Conservation (phyloP, 176 grass and related monocot genomes). For the Pontederia crassipes region DNA sequence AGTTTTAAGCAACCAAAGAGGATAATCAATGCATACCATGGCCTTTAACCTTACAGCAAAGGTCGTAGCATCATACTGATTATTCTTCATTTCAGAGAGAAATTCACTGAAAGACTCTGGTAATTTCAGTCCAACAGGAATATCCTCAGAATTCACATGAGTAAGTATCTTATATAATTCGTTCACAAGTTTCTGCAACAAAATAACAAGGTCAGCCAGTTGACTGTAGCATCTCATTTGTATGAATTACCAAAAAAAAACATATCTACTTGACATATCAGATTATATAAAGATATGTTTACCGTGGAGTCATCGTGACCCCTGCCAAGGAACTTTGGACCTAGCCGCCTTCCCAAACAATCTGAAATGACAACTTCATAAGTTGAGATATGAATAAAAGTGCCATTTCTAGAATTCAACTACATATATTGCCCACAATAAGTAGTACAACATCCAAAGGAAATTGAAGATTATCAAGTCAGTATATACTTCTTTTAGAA, state of each 20-base stretch:
- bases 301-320: slow-evolving; percentile 7
- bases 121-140: slow-evolving; percentile 57
- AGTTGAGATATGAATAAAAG: too few species aligned
- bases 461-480: too few species aligned
- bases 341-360: slow-evolving; percentile 15
- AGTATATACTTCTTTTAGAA: too few species aligned
- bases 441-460: too few species aligned
- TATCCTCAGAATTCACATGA: slow-evolving; percentile 63
- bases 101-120: slow-evolving; percentile 89
- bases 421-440: too few species aligned
- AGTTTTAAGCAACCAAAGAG: not conserved
- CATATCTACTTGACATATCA: not conserved
- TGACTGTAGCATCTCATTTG: not conserved
- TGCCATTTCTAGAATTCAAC: too few species aligned
- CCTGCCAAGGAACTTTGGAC: slow-evolving; percentile 9
- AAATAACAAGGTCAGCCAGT: slow-evolving; percentile 4
- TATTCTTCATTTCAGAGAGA: slow-evolving; percentile 74
- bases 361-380: not conserved
- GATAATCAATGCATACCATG: slow-evolving; percentile 37
- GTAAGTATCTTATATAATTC: slow-evolving; percentile 81
- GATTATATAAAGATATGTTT: slow-evolving; percentile 1
- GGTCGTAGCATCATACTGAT: slow-evolving; percentile 70
- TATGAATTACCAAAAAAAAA: not conserved
- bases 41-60: slow-evolving; percentile 83
- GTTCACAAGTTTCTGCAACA: slow-evolving; percentile 63